These are phyloP conservation scores for Phycomyces blakesleeanus DNA, from an alignment of 192 early-diverging fungal genomes.

Conservation along the genomic window DNA sequence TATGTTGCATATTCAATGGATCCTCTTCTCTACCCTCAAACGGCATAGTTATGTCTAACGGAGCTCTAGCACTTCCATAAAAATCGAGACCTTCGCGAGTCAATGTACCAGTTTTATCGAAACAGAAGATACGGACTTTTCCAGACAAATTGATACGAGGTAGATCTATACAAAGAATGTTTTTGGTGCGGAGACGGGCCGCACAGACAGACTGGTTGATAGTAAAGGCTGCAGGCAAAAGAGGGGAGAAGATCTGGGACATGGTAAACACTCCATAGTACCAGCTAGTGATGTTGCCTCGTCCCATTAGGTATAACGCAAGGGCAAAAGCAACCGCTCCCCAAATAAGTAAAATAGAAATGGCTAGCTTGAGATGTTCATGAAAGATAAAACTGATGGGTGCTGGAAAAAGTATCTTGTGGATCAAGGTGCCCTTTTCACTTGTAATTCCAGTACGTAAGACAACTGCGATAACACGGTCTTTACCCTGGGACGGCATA, in stretches of 20 bases:
- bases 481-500: conserved; percentile 18
- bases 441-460: conserved; percentile 64
- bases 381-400: conserved; percentile 73
- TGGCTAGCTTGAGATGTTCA: conserved; percentile 72
- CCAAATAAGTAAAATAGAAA: conserved; percentile 62
- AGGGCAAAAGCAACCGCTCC: conserved; percentile 57
- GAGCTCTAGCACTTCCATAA: conserved; percentile 37
- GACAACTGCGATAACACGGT: conserved; percentile 54
- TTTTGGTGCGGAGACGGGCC: conserved; percentile 53
- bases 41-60: background rate
- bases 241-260: conserved; percentile 63
- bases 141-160: conserved; percentile 69
- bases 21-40: conserved; percentile 29
- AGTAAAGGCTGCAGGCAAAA: conserved; percentile 71
- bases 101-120: conserved; percentile 79
- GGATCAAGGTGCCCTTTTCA: conserved; percentile 66
- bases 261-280: conserved; percentile 74
- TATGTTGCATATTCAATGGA: conserved; percentile 27
- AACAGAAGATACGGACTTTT: conserved; percentile 75
- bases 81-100: conserved; percentile 73
- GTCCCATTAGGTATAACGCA: conserved; percentile 56
- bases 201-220: conserved; percentile 70
- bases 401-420: conserved; percentile 71
- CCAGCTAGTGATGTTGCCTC: conserved; percentile 61
- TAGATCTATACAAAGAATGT: conserved; percentile 73